Evolutionary conservation across 1,284 basidiomycete genomes (phyloP).

Genomic region (Austroboletus rostrupii): DNA sequence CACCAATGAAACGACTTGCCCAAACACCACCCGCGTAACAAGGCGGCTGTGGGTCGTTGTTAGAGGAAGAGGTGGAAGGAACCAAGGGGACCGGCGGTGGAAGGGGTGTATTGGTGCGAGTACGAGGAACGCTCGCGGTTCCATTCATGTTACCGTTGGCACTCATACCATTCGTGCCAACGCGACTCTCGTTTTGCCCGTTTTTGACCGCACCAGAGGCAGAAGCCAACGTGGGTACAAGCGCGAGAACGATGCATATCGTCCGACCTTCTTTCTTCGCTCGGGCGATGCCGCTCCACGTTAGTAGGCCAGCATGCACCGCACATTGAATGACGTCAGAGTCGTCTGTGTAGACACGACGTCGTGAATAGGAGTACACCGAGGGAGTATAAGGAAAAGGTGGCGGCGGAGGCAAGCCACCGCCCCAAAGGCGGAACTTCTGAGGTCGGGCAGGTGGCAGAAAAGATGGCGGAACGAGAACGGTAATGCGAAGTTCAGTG

Average conservation of each 20-base stretch:
- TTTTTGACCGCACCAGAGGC: constrained; percentile 27
- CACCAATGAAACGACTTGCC: constrained; percentile 49
- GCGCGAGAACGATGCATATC: constrained; percentile 47
- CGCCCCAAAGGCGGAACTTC: constrained; percentile 63
- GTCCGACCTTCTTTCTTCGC: constrained; percentile 54
- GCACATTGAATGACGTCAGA: constrained; percentile 73
- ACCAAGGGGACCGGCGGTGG: constrained; percentile 18
- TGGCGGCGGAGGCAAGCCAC: constrained; percentile 45
- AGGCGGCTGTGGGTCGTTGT: constrained; percentile 18
- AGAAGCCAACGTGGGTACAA: constrained; percentile 31
- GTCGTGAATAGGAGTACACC: constrained; percentile 28
- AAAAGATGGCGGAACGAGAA: constrained; percentile 57
- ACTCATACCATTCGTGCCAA: constrained; percentile 9
- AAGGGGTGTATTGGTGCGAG: constrained; percentile 29
- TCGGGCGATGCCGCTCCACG: constrained; percentile 52
- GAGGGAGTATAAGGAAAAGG: constrained; percentile 27
- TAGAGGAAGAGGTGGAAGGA: constrained; percentile 24
- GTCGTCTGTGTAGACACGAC: constrained; percentile 69
- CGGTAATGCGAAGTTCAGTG: constrained; percentile 53
- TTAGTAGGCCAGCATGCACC: constrained; percentile 60
- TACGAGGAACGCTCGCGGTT: constrained; percentile 27
- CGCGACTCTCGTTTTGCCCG: constrained; percentile 15
- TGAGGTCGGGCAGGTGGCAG: constrained; percentile 50
- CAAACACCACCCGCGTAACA: constrained; percentile 39
- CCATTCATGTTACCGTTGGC: constrained; percentile 29